Conservation (phyloP, 2,329 filamentous ascomycete species). For the Cytospora leucostoma region DNA sequence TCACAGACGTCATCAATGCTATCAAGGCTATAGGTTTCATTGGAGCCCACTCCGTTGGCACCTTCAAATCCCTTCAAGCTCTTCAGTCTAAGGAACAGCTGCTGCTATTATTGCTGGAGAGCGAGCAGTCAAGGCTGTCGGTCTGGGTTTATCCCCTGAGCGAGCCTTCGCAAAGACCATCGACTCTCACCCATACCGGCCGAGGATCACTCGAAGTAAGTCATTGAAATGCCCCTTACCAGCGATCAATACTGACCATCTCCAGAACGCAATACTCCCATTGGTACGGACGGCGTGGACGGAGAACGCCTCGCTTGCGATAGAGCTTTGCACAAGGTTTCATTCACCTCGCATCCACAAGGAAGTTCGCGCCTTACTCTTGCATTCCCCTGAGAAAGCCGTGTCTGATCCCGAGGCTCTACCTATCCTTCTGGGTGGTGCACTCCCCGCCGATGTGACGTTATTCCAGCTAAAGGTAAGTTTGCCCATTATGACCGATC, state of each 20-base stretch:
- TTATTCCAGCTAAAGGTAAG: constrained; percentile 79
- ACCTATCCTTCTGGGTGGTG: constrained; percentile 75
- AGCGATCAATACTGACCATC: constrained; percentile 27
- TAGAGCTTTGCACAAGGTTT: constrained; percentile 81
- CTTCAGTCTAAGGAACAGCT: constrained; percentile 80
- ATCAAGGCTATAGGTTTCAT: constrained; percentile 66
- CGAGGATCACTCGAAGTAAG: constrained; percentile 46
- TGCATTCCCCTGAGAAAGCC: constrained; percentile 83
- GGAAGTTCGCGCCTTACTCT: constrained; percentile 76
- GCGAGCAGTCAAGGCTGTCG: constrained; percentile 77
- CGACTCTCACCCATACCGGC: constrained; percentile 43
- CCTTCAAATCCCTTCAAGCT: constrained; percentile 67
- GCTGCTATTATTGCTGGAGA: constrained; percentile 77
- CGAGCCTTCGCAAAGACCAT: constrained; percentile 50
- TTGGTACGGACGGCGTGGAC: constrained; percentile 83
- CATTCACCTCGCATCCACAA: constrained; percentile 69
- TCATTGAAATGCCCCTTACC: constrained; percentile 7
- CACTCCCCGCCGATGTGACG: constrained; percentile 75
- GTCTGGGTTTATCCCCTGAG: constrained; percentile 89
- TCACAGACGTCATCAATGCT: constrained; percentile 71
- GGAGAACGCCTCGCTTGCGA: constrained; percentile 81
- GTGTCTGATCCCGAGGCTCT: constrained; percentile 80
- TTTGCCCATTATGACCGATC: constrained; percentile 10
- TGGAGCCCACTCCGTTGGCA: constrained; percentile 53
- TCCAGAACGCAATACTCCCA: constrained; percentile 56